phyloP scores from a whole-genome alignment of 1,284 basidiomycete species.

The Pseudozyma sp. region DNA sequence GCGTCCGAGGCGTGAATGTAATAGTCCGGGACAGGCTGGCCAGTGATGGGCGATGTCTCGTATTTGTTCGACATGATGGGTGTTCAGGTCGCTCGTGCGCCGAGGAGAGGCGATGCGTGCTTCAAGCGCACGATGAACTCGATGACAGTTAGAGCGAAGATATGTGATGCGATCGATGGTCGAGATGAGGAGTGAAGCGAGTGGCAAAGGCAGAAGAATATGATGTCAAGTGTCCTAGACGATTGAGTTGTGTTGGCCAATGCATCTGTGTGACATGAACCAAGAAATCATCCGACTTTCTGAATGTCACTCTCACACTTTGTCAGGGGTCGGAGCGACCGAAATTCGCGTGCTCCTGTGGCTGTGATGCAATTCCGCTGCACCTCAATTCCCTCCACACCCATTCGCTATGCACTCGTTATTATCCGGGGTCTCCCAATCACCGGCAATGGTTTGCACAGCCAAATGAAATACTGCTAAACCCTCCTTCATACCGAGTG shows the following conservation, averaged over 20 bases:
- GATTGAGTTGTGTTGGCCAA: not conserved
- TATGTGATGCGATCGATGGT: not conserved
- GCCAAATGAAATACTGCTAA: no score
- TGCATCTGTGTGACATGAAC: not conserved
- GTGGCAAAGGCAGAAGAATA: not conserved
- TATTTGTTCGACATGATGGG: slow-evolving; percentile 15
- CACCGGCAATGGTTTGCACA: no score
- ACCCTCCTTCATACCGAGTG: not conserved
- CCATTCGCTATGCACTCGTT: no score
- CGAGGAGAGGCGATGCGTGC: slow-evolving; percentile 3
- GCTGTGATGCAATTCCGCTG: no score
- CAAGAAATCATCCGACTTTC: slow-evolving; percentile 7
- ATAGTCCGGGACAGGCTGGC: slow-evolving; percentile 40
- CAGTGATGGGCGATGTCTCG: slow-evolving; percentile 39
- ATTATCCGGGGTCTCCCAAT: no score
- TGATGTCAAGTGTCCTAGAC: not conserved
- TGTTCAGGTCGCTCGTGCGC: not conserved
- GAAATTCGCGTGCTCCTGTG: no score
- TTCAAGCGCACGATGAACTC: not conserved
- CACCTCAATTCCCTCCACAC: no score
- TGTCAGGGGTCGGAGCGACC: no score
- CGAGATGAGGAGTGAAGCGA: not conserved
- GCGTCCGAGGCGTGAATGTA: slow-evolving; percentile 60
- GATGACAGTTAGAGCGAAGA: not conserved
- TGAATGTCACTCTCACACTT: not conserved